These are phyloP conservation scores for Agrostemma githago DNA, from an alignment of 148 eudicot genomes.

Conservation along the genomic window DNA sequence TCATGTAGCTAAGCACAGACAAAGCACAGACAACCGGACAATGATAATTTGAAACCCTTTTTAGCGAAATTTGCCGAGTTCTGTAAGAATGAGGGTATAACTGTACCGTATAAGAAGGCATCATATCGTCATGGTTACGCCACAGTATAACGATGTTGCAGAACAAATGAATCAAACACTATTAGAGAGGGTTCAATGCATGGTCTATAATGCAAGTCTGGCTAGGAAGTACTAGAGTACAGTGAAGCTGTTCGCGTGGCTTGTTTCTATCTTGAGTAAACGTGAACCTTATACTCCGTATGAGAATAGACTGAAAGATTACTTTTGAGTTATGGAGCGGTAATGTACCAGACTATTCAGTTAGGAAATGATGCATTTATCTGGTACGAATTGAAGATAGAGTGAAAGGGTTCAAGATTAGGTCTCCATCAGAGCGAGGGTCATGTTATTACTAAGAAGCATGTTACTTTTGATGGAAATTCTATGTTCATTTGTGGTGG, in stretches of 20 bases:
- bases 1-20: slow-evolving; percentile 5
- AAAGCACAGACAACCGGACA: too few species aligned
- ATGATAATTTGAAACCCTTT: neutral
- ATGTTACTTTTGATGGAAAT: neutral
- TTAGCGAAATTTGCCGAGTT: neutral
- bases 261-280: too few species aligned
- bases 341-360: neutral
- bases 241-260: too few species aligned
- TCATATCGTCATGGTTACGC: neutral
- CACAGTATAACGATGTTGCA: too few species aligned
- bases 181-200: too few species aligned
- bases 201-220: too few species aligned
- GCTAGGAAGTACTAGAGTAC: too few species aligned
- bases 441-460: neutral
- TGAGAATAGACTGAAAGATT: neutral
- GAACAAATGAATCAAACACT: too few species aligned
- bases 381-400: neutral
- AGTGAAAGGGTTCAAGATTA: neutral
- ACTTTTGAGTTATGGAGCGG: slow-evolving; percentile 1
- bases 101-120: neutral
- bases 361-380: neutral
- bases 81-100: neutral
- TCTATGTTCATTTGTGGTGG: neutral
- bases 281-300: too few species aligned
- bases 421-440: neutral